phyloP scores from a whole-genome alignment of 257 asterid genomes.

The Lycium ferocissimum region DNA sequence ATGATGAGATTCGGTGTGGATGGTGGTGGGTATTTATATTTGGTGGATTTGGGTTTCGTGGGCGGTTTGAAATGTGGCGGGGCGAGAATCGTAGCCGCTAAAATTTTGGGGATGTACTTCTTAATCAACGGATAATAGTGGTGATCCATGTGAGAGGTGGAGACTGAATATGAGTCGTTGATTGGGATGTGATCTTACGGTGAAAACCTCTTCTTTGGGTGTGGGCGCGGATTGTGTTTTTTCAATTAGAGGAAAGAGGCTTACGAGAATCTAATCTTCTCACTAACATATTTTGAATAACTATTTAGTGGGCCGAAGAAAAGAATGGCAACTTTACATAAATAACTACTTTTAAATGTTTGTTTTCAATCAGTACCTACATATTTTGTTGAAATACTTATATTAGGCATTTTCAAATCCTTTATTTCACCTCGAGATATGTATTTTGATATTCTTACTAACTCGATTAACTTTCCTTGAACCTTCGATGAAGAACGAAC shows the following conservation, averaged over 20 bases:
- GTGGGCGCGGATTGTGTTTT: constrained; percentile 17
- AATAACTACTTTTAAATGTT: too few species aligned
- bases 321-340: too few species aligned
- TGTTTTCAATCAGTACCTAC: too few species aligned
- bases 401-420: too few species aligned
- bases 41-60: constrained; percentile 4
- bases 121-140: constrained; percentile 16
- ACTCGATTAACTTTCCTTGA: too few species aligned
- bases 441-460: too few species aligned
- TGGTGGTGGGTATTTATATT: constrained; percentile 17
- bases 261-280: neutral
- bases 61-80: constrained; percentile 10
- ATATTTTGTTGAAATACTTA: too few species aligned
- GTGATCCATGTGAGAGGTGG: neutral
- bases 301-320: too few species aligned
- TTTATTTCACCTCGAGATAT: too few species aligned
- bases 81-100: constrained; percentile 11
- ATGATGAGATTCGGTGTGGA: neutral
- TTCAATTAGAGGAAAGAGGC: neutral
- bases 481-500: too few species aligned
- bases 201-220: neutral
- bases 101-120: neutral
- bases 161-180: neutral
- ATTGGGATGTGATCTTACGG: neutral
- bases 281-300: too few species aligned